Evolutionary conservation across 495 filamentous ascomycete genomes (phyloP).

Genomic region (Penicillium argentinense): DNA sequence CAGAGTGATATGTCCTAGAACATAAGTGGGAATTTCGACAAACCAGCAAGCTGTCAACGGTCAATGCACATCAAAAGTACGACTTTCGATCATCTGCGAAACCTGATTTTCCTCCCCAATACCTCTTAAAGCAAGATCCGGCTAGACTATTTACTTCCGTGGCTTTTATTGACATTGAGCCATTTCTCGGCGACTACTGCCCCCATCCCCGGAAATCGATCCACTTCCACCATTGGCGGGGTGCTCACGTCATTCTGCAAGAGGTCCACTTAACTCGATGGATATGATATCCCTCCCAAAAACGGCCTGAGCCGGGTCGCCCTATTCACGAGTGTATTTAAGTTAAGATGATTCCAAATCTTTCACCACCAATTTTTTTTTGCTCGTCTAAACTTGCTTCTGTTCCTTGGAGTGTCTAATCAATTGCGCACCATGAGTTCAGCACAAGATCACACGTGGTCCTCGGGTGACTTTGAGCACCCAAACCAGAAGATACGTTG

Average conservation of each 20-base stretch:
- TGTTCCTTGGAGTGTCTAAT: background rate
- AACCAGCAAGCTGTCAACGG: background rate
- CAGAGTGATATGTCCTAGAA: slow-evolving; percentile 11
- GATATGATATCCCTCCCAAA: slow-evolving; percentile 19
- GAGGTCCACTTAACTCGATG: background rate
- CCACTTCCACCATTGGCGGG: slow-evolving; percentile 9
- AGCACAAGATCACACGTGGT: slow-evolving; percentile 16
- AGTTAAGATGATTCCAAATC: slow-evolving; percentile 8
- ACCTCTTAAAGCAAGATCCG: slow-evolving; percentile 4
- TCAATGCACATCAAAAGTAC: slow-evolving; percentile 1
- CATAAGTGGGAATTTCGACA: slow-evolving; percentile 4
- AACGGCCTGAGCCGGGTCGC: background rate
- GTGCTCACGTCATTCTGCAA: background rate
- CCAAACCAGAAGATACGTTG: slow-evolving; percentile 24
- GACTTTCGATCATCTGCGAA: slow-evolving; percentile 2
- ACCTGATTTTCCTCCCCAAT: background rate
- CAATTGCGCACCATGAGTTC: slow-evolving; percentile 18
- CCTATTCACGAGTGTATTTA: slow-evolving; percentile 3
- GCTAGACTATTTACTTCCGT: slow-evolving; percentile 3
- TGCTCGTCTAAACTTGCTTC: slow-evolving; percentile 5
- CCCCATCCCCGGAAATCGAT: background rate
- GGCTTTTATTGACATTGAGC: slow-evolving; percentile 5
- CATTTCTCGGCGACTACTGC: background rate
- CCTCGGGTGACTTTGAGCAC: slow-evolving; percentile 23
- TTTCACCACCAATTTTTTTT: slow-evolving; percentile 1